A percentile compares a stretch with the other conserved stretches of the same genome.
phyloP scores from a whole-genome alignment of 768 basidiomycete genomes.

The Boletus pseudo-olivaceus region DNA sequence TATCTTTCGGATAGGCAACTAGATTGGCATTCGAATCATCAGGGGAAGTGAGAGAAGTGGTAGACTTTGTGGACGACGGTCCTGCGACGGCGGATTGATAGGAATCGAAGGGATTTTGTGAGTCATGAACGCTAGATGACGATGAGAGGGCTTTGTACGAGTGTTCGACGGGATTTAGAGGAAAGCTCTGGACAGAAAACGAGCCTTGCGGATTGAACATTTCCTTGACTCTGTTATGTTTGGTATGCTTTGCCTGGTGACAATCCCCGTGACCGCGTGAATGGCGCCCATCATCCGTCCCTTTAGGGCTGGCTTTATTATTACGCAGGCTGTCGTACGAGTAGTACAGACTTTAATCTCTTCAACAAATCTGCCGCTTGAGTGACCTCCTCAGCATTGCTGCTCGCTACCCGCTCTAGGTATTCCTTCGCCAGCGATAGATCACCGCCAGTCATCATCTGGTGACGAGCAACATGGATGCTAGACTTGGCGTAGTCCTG shows the following conservation, averaged over 20 bases:
- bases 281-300: conserved; percentile 13
- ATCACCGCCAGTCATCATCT: conserved; percentile 63
- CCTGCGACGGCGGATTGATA: conserved; percentile 18
- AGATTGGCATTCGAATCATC: conserved; percentile 27
- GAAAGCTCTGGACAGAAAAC: conserved; percentile 28
- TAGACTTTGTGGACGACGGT: conserved; percentile 23
- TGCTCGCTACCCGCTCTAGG: conserved; percentile 67
- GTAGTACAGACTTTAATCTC: conserved; percentile 40
- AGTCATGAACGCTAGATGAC: background rate
- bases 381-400: conserved; percentile 80
- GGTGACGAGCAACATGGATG: conserved; percentile 78
- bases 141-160: background rate
- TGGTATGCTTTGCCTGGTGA: conserved; percentile 37
- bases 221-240: conserved; percentile 35
- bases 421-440: conserved; percentile 68
- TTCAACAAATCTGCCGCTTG: conserved; percentile 72
- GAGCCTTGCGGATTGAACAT: conserved; percentile 31
- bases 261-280: conserved; percentile 38
- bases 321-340: conserved; percentile 15
- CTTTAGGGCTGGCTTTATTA: conserved; percentile 31
- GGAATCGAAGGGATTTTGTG: conserved; percentile 5
- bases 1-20: conserved; percentile 31
- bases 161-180: conserved; percentile 16
- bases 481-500: conserved; percentile 83
- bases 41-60: conserved; percentile 4